Percentiles rank a stretch among this genome's conserved stretches.
Conservation (phyloP, 306 rosid species). For the Argentina anserina region DNA sequence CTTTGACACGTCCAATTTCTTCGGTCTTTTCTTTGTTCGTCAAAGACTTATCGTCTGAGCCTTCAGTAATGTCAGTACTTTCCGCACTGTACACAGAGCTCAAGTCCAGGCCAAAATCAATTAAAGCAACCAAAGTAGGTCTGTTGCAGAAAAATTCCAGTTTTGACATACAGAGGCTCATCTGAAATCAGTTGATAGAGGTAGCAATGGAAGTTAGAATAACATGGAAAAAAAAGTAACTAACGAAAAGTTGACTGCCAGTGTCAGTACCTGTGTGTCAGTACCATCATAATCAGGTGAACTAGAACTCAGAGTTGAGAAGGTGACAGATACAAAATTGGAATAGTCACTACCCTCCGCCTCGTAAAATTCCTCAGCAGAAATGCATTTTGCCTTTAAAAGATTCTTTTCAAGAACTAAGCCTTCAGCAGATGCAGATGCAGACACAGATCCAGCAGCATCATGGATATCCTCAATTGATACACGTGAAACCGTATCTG, state of each 20-base stretch:
- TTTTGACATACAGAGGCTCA: conserved; percentile 85
- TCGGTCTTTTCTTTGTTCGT: conserved; percentile 58
- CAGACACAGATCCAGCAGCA: conserved; percentile 45
- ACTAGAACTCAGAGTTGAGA: conserved; percentile 60
- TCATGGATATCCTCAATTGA: conserved; percentile 26
- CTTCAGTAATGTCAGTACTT: conserved; percentile 27
- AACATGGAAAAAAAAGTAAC: conserved; percentile 6
- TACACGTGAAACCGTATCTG: conserved; percentile 39
- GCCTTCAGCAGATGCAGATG: conserved; percentile 52
- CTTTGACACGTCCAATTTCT: conserved; percentile 67
- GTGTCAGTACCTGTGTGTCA: conserved; percentile 75
- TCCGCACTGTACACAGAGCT: conserved; percentile 43
- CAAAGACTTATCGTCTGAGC: conserved; percentile 41
- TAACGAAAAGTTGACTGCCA: conserved; percentile 18
- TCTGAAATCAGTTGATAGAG: conserved; percentile 45
- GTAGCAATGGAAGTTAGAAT: conserved; percentile 23
- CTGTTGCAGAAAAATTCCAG: conserved; percentile 89
- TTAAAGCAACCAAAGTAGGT: conserved; percentile 86
- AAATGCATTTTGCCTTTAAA: conserved; percentile 43
- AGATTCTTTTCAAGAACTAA: conserved; percentile 52
- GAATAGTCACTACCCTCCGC: conserved; percentile 62
- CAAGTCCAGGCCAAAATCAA: conserved; percentile 74
- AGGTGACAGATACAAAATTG: conserved; percentile 68
- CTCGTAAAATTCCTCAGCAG: conserved; percentile 67
- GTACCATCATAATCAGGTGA: conserved; percentile 81